Evolutionary conservation across 306 rosid species (phyloP).

Genomic region (Ziziphus jujuba): DNA sequence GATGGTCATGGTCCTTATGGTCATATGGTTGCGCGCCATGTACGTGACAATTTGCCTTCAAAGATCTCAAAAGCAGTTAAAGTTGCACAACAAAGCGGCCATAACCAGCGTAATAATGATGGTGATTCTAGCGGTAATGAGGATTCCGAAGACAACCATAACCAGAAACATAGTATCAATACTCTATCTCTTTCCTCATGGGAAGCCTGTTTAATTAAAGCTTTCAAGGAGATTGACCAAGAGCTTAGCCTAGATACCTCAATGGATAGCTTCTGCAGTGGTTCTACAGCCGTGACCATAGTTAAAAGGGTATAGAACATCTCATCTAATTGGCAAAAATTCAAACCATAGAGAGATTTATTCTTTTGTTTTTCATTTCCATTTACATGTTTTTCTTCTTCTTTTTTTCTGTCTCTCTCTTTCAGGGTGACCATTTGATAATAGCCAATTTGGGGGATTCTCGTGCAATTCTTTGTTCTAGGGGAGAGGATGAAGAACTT

Average conservation of each 20-base stretch:
- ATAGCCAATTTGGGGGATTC: conserved; percentile 91
- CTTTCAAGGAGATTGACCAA: conserved; percentile 68
- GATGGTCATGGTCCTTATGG: conserved; percentile 97
- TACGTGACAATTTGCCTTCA: conserved; percentile 68
- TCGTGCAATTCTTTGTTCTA: conserved; percentile 87
- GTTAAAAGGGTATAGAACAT: conserved; percentile 64
- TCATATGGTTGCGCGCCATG: conserved; percentile 62
- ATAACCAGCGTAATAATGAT: conserved; percentile 7
- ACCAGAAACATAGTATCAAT: neutral
- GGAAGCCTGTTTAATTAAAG: conserved; percentile 65
- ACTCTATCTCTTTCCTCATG: conserved; percentile 54
- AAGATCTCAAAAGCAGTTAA: conserved; percentile 64
- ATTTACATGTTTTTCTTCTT: neutral
- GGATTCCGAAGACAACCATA: neutral
- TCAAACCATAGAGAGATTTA: neutral
- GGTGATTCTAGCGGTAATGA: neutral
- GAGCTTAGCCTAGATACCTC: conserved; percentile 52
- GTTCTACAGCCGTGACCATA: conserved; percentile 77
- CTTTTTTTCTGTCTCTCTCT: too few relatives aligned
- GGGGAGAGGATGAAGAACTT: conserved; percentile 53
- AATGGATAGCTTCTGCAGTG: conserved; percentile 80
- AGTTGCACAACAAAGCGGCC: conserved; percentile 38
- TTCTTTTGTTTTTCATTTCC: neutral
- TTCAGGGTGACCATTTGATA: conserved; percentile 71
- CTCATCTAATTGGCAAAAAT: too few relatives aligned